Percentiles rank a stretch among this genome's conserved stretches.
These are phyloP conservation scores for Danielia oregonensis DNA, from an alignment of 805 yeast genomes.

Conservation along the genomic window DNA sequence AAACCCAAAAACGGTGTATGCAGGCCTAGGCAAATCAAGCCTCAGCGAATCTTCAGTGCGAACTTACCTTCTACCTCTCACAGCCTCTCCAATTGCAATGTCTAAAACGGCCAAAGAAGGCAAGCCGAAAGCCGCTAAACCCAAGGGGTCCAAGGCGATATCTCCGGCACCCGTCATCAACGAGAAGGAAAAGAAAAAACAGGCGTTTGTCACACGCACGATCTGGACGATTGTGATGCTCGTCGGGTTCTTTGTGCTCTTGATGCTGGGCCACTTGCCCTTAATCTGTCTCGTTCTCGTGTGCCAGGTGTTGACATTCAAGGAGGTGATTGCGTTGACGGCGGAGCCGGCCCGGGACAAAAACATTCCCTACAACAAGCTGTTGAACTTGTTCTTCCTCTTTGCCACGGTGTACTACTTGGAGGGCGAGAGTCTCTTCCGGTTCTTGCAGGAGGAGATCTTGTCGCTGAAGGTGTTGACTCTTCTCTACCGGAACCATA, in stretches of 20 bases:
- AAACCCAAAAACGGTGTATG: no score
- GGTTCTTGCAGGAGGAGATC: slow-evolving; percentile 55
- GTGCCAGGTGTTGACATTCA: slow-evolving; percentile 80
- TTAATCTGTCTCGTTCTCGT: slow-evolving; percentile 66
- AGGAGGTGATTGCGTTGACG: slow-evolving; percentile 84
- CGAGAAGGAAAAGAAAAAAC: slow-evolving; percentile 65
- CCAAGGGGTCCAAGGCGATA: not conserved
- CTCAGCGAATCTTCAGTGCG: not conserved
- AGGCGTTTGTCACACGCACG: slow-evolving; percentile 81
- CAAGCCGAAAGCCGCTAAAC: not conserved
- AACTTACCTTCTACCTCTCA: not conserved
- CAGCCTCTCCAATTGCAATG: not conserved
- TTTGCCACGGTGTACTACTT: slow-evolving; percentile 83
- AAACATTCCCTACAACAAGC: slow-evolving; percentile 74
- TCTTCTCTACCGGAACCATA: slow-evolving; percentile 71
- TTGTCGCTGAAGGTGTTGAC: slow-evolving; percentile 50
- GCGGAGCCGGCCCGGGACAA: slow-evolving; percentile 80
- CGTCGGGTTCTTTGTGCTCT: slow-evolving; percentile 51
- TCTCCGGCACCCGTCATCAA: no score
- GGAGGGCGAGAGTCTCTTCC: slow-evolving; percentile 79
- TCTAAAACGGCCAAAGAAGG: not conserved
- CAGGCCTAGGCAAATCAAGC: slow-evolving; percentile 1
- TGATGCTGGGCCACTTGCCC: slow-evolving; percentile 83
- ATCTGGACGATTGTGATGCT: slow-evolving; percentile 95
- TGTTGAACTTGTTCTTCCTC: slow-evolving; percentile 91